Conservation (phyloP, 257 asterid species). For the Linaria vulgaris region DNA sequence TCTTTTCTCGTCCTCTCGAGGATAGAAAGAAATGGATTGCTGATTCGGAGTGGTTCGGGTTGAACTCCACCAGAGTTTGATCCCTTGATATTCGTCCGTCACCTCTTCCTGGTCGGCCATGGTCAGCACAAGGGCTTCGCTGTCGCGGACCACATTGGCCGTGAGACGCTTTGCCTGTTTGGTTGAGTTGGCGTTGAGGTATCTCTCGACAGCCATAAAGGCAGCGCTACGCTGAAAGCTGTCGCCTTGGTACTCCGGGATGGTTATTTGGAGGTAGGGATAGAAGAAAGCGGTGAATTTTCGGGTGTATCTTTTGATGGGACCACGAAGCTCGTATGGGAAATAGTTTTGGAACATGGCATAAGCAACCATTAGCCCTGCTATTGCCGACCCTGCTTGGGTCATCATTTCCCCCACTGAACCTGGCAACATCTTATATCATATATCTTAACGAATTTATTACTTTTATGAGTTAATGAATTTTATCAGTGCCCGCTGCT, state of each 20-base stretch:
- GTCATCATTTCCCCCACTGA: neutral
- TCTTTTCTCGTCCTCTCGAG: constrained; percentile 40
- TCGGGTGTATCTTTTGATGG: constrained; percentile 26
- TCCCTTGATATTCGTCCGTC: constrained; percentile 42
- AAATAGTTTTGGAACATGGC: constrained; percentile 49
- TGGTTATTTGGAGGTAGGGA: constrained; percentile 43
- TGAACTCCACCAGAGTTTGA: constrained; percentile 59
- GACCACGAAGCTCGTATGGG: constrained; percentile 33
- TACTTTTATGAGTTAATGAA: too few species aligned
- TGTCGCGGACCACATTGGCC: constrained; percentile 41
- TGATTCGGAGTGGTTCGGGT: neutral
- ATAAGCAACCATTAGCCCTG: constrained; percentile 15
- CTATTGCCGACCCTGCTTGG: neutral
- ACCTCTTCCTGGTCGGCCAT: constrained; percentile 57
- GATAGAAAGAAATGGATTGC: constrained; percentile 43
- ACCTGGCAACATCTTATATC: constrained; percentile 30
- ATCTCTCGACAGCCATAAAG: constrained; percentile 45
- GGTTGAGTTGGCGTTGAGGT: constrained; percentile 47
- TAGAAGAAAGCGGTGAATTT: constrained; percentile 23
- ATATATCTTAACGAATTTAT: too few species aligned
- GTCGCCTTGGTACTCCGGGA: constrained; percentile 37
- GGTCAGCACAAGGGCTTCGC: constrained; percentile 43
- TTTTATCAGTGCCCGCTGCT: too few species aligned
- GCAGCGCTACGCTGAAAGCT: constrained; percentile 45
- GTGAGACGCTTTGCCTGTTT: constrained; percentile 47